Evolutionary conservation across 495 filamentous ascomycete genomes (phyloP).

Genomic region (Pyrenopolyporus hunteri): DNA sequence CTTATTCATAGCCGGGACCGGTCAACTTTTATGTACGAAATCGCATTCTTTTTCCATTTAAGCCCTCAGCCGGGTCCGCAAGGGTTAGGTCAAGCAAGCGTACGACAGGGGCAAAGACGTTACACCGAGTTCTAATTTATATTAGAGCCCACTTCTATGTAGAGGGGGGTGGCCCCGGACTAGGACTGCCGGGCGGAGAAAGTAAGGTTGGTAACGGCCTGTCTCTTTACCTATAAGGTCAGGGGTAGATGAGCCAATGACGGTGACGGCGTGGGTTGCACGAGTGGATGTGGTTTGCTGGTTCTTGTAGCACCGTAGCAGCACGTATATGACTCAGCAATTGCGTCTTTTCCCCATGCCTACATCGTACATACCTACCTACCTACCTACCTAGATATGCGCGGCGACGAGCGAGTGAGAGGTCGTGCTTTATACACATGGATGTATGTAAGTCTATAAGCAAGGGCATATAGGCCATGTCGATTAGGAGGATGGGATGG

Average conservation of each 20-base stretch:
- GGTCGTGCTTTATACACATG: conserved; percentile 10
- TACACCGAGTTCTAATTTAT: conserved; percentile 4
- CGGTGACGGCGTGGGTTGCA: neutral
- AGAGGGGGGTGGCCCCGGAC: neutral
- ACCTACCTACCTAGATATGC: neutral
- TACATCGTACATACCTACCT: too few species aligned
- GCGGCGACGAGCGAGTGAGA: conserved; percentile 14
- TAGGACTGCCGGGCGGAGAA: conserved; percentile 16
- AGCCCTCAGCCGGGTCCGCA: conserved; percentile 7
- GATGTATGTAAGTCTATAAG: neutral
- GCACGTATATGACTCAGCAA: conserved; percentile 19
- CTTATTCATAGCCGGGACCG: too few species aligned
- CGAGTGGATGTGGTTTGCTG: conserved; percentile 22
- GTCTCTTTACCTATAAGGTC: neutral
- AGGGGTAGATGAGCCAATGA: neutral
- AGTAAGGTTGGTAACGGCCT: neutral
- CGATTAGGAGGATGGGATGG: neutral
- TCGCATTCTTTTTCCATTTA: neutral
- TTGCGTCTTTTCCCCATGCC: neutral
- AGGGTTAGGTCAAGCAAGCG: neutral
- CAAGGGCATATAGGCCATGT: too few species aligned
- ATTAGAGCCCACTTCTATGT: too few species aligned
- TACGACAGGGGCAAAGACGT: conserved; percentile 3
- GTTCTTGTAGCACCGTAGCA: conserved; percentile 2
- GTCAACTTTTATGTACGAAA: too few species aligned